These are phyloP conservation scores for Fomitopsis palustris DNA, from an alignment of 1,284 basidiomycete genomes.

Conservation along the genomic window DNA sequence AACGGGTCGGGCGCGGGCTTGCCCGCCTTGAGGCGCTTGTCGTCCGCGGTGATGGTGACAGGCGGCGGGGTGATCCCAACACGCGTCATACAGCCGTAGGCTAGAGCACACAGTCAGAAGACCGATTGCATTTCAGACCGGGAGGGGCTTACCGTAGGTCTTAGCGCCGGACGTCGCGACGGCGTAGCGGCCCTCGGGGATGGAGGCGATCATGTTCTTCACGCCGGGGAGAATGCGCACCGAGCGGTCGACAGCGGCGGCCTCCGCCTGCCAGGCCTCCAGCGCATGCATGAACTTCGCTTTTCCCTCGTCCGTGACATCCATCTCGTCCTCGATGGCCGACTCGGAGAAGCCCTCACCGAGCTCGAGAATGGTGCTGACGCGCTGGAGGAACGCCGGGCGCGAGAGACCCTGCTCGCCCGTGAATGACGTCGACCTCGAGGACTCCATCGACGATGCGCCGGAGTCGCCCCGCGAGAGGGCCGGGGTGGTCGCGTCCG, in stretches of 20 bases:
- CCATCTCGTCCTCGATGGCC: conserved; percentile 35
- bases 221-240: conserved; percentile 78
- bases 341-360: conserved; percentile 33
- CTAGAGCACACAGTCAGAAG: conserved; percentile 29
- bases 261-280: conserved; percentile 57
- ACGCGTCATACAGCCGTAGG: conserved; percentile 67
- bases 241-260: conserved; percentile 58
- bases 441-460: conserved; percentile 37
- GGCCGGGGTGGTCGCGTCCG: conserved; percentile 16
- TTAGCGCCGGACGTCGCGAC: conserved; percentile 77
- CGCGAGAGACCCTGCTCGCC: conserved; percentile 31
- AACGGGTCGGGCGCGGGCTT: conserved; percentile 75
- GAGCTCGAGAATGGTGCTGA: conserved; percentile 44
- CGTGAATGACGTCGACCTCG: conserved; percentile 36
- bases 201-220: conserved; percentile 59
- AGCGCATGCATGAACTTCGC: conserved; percentile 31
- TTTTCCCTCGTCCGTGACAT: conserved; percentile 25
- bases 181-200: conserved; percentile 67
- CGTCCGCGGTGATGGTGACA: conserved; percentile 79
- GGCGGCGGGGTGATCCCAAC: conserved; percentile 70
- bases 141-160: conserved; percentile 51
- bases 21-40: conserved; percentile 62
- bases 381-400: conserved; percentile 47
- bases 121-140: conserved; percentile 1
- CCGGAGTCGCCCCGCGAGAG: conserved; percentile 37